Evolutionary conservation across 2,329 filamentous ascomycete genomes (phyloP), one percentile per base, ranked within the genome.

Genomic region (Phaeosphaeria sp.): DNA sequence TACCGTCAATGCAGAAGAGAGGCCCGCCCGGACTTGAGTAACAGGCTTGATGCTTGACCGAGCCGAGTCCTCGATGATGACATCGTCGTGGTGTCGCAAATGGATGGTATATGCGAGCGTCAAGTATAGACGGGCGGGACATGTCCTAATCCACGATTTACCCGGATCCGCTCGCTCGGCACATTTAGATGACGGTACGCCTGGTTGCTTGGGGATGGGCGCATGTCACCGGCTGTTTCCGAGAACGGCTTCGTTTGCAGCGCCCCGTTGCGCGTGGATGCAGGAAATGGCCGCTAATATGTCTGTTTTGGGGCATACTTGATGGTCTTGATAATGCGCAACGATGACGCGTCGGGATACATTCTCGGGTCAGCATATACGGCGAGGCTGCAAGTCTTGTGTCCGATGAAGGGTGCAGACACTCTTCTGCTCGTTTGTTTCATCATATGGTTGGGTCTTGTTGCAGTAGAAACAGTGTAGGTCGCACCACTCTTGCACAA

Each of bases 101-200:
- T 36, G 30, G 30, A 36, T 36, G 30, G 30, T 36, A 36, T 36
- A 36, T 36, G 30, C 30, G 11, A 36, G 30, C 30, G 30, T 36
- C 5, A 5, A 30, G 25, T 30, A 30, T 30, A 30, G 25, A 30
- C 25, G 25, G 25, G 25, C 30, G 11, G 30, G 30, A 36, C 30
- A 36, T 36, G 6, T 36, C 11, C 30, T 13, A 36, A 11, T 20
- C 40, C 40, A 43, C 20, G n/a, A 52, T 52, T 52, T 52, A 52
- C 25, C 49, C 49, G 49, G 49, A 27, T 40, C 22, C 24, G 22
- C 30, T 27, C 49, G 36, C 11, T 52, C 40, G 40, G 49, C 22
- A 33, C 9, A 20, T 51, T 7, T 21, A 51, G 43, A 51, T 51
- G 33, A 40, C 49, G 49, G 49, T 20, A 11, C 49, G 49, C 49